Base-by-base conservation (phyloP, 257 asterid genomes). In the Lavandula angustifolia region DNA sequence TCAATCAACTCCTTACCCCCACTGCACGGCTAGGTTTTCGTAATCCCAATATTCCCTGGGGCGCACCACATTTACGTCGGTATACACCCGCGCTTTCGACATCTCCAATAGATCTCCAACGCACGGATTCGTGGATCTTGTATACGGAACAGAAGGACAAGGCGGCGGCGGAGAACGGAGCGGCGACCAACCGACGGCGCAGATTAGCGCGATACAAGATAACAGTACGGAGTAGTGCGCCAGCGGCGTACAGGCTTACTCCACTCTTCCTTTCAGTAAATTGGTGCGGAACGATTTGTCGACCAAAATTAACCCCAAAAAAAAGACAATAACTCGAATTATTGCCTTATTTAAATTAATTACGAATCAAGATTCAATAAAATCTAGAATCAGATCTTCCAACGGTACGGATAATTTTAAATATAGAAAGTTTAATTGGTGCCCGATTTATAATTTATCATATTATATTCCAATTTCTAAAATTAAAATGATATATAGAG, bases 1-100 rank as follows among this genome's bases (percentile, higher is more conserved):
- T 8, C 17, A 29, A 31, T 6, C 1, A 57, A 27, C 14, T 16
- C 17, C 70, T 72, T 80, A 84, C 91, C 89, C 88, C 89, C 91
- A 84, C 69, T 80, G 89, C 52, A 84, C 85, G 51, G 83, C 65
- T 67, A 84, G 88, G 69, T 87, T 79, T 67, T 75, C 91, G 62
- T 84, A 86, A 74, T 80, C 87, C 85, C 91, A 86, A 68, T 86
- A 86, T 54, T 86, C 95, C 58, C 77, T 83, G 48, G 92, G 95
- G 22, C 87, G 92, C 62, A 79, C 70, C 62, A 84, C 87, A 61
- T 87, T 87, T 17, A 87, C 80, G 69, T 84, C 95, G 2, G 92
- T 60, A 64, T 87, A 84, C 60, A 87, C 95, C 22, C 86, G 79
- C 18, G 94, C 75, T 75, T 86, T 86, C 57, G 96, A 85, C 96